These are phyloP conservation scores for Pisolithus thermaeus DNA, from an alignment of 1,284 basidiomycete species.

Conservation along the genomic window DNA sequence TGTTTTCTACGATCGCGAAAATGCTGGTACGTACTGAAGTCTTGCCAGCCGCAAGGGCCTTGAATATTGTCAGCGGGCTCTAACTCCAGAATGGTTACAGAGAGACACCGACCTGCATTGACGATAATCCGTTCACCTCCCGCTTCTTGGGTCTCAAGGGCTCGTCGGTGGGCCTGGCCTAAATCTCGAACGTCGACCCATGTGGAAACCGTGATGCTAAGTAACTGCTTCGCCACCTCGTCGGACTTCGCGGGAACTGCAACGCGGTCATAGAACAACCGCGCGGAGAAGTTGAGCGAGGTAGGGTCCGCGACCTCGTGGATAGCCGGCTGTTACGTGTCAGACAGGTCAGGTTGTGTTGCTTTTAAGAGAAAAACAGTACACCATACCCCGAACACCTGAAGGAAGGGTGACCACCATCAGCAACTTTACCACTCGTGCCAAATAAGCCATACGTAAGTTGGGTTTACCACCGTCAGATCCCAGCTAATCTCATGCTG, in stretches of 20 bases:
- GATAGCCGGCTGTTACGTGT: slow-evolving; percentile 31
- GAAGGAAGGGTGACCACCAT: background rate
- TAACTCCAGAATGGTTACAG: background rate
- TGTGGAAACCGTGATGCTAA: slow-evolving; percentile 23
- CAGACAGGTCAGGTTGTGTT: slow-evolving; percentile 2
- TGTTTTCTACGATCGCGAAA: background rate
- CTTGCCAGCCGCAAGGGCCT: slow-evolving; percentile 27
- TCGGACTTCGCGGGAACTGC: slow-evolving; percentile 16
- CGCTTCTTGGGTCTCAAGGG: slow-evolving; percentile 49
- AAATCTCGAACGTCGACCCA: slow-evolving; percentile 63
- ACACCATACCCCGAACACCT: slow-evolving; percentile 31
- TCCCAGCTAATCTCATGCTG: slow-evolving; percentile 47
- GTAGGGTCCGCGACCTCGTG: slow-evolving; percentile 44
- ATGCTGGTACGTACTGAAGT: slow-evolving; percentile 20
- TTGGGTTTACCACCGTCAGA: slow-evolving; percentile 51
- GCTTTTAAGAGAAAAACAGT: background rate
- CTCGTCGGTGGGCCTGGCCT: slow-evolving; percentile 50
- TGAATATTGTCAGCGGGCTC: background rate
- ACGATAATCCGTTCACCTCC: slow-evolving; percentile 56
- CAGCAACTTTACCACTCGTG: background rate
- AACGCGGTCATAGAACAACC: slow-evolving; percentile 26
- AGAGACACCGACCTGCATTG: slow-evolving; percentile 27
- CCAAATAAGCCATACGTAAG: slow-evolving; percentile 36
- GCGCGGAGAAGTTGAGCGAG: slow-evolving; percentile 45
- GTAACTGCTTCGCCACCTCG: slow-evolving; percentile 19